These are phyloP conservation scores for Cordyceps pruinosa DNA, from an alignment of 2,329 filamentous ascomycete genomes.

Conservation along the genomic window DNA sequence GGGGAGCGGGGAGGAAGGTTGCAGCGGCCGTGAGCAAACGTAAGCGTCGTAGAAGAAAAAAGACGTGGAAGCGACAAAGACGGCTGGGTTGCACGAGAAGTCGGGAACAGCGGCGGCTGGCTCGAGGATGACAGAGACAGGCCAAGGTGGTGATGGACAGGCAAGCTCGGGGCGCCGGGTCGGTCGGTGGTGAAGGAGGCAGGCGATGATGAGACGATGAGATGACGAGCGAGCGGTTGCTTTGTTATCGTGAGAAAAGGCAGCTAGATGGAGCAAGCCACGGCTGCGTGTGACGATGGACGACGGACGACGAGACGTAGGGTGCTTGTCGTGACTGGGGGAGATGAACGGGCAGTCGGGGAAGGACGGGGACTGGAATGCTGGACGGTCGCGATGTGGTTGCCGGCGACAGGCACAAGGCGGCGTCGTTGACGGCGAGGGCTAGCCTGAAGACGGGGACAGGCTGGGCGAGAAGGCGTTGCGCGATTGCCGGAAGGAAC, in stretches of 20 bases:
- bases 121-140: not conserved
- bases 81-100: not conserved
- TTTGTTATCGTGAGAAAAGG: constrained; percentile 1
- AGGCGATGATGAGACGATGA: not conserved
- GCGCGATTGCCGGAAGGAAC: not conserved
- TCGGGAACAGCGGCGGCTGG: not conserved
- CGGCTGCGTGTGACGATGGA: not conserved
- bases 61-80: not conserved
- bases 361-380: constrained; percentile 17
- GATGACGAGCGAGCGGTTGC: not conserved
- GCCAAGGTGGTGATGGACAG: not conserved
- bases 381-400: constrained; percentile 1
- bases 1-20: not conserved
- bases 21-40: not conserved
- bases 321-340: not conserved
- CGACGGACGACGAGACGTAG: not conserved
- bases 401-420: not conserved
- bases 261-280: constrained; percentile 2
- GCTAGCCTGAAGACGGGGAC: not conserved
- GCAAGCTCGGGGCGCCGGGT: not conserved
- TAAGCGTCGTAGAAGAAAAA: not conserved
- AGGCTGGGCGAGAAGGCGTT: not conserved
- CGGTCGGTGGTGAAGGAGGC: not conserved
- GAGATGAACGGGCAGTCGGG: not conserved
- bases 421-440: not conserved